A percentile compares a stretch with the other conserved stretches of the same genome.
Evolutionary conservation across 257 asterid genomes (phyloP).

Genomic region (Paraleonurus japonicus): DNA sequence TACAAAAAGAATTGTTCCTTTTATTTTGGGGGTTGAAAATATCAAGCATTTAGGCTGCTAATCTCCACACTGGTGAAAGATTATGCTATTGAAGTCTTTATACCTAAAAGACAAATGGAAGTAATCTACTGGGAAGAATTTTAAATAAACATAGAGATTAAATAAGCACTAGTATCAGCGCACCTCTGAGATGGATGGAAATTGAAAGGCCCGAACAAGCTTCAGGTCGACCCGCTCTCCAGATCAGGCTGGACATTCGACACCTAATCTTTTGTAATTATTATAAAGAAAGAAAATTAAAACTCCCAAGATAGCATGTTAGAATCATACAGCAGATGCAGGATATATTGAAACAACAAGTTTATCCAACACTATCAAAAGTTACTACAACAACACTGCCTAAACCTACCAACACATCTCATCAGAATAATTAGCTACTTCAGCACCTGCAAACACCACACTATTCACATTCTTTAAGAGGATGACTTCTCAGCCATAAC

Average conservation of each 20-base stretch:
- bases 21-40: no score
- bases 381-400: neutral
- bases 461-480: neutral
- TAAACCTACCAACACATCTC: conserved; percentile 18
- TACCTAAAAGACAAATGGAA: no score
- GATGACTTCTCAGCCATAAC: conserved; percentile 37
- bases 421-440: neutral
- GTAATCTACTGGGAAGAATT: no score
- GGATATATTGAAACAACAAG: neutral
- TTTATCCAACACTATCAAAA: neutral
- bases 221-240: no score
- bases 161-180: no score
- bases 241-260: neutral
- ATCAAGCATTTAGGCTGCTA: no score
- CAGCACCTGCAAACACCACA: conserved; percentile 3
- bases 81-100: no score
- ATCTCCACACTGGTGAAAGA: no score
- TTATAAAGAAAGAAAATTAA: neutral
- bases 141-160: no score
- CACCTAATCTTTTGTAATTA: neutral
- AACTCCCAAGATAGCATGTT: neutral
- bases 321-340: conserved; percentile 15
- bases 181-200: no score
- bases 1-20: no score
- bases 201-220: no score